Evolutionary conservation across 441 rosid genomes (phyloP).

Genomic region (Gossypium gossypioides): DNA sequence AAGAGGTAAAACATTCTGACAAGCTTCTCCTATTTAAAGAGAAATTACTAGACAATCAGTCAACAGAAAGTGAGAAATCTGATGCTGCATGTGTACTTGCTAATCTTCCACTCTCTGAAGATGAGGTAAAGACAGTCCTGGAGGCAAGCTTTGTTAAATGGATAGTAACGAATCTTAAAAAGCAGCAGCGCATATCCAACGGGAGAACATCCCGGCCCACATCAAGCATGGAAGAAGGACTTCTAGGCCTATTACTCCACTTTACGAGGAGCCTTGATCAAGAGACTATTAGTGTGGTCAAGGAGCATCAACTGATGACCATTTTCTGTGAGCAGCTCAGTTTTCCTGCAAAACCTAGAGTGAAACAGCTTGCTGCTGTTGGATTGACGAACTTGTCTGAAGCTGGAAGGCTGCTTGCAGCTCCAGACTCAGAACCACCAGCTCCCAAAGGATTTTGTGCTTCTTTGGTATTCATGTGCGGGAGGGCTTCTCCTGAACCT

Average conservation of each 20-base stretch:
- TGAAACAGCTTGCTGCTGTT: constrained; percentile 27
- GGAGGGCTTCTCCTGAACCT: constrained; percentile 20
- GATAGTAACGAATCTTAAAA: constrained; percentile 21
- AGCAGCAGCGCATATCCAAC: constrained; percentile 12
- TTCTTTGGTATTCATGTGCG: constrained; percentile 20
- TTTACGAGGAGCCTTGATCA: constrained; percentile 23
- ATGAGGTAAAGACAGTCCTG: constrained; percentile 24
- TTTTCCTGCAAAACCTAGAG: constrained; percentile 21
- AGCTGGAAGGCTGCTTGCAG: constrained; percentile 19
- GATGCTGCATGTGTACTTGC: constrained; percentile 34
- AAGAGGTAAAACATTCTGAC: constrained; percentile 20
- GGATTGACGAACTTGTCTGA: constrained; percentile 34
- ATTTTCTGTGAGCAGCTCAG: constrained; percentile 23
- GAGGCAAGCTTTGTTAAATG: constrained; percentile 30
- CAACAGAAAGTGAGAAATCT: constrained; percentile 33
- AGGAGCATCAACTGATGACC: constrained; percentile 26
- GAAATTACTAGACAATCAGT: constrained; percentile 24
- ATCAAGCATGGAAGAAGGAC: constrained; percentile 35
- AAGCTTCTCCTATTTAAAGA: constrained; percentile 25
- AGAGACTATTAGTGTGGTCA: constrained; percentile 14
- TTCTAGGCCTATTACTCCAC: constrained; percentile 33
- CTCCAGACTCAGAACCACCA: constrained; percentile 19
- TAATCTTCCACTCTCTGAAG: constrained; percentile 27
- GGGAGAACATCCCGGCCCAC: constrained; percentile 20
- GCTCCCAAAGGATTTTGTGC: constrained; percentile 22